Evolutionary conservation across 1,139 yeast species (phyloP).

Genomic region (Blastobotrys malaysiensis): DNA sequence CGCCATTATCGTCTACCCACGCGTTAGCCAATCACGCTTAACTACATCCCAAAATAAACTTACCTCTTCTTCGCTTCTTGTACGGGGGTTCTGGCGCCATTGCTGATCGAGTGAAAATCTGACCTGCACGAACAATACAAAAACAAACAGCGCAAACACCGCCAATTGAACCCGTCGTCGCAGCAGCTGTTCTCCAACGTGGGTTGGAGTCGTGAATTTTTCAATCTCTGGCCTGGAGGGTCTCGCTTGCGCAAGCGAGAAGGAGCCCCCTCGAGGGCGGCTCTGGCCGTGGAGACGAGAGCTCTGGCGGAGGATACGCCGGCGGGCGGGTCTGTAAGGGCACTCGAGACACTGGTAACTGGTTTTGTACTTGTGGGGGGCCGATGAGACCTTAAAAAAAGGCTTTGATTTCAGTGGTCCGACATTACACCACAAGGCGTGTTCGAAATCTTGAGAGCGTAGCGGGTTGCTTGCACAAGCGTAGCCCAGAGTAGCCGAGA

Average conservation of each 20-base stretch:
- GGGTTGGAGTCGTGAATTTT: not conserved
- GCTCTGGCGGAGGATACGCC: too few species aligned
- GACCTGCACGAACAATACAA: not conserved
- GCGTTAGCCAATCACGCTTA: not conserved
- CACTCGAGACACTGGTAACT: too few species aligned
- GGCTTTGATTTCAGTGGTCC: too few species aligned
- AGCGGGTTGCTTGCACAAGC: too few species aligned
- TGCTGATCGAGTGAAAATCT: not conserved
- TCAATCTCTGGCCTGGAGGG: not conserved
- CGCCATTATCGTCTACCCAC: conserved; percentile 11
- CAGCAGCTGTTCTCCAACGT: not conserved
- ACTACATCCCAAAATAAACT: too few species aligned
- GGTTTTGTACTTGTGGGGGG: too few species aligned
- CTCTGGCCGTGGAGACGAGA: too few species aligned
- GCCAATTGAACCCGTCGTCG: not conserved
- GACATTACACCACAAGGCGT: too few species aligned
- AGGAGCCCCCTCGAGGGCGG: not conserved
- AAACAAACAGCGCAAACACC: not conserved
- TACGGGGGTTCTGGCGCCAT: conserved; percentile 7
- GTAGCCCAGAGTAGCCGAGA: too few species aligned
- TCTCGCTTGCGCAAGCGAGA: not conserved
- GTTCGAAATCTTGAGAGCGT: too few species aligned
- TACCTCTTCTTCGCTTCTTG: conserved; percentile 12
- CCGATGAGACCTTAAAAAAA: too few species aligned
- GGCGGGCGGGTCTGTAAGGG: too few species aligned